Evolutionary conservation across 441 rosid species (phyloP), one percentile per base, ranked within the genome.

Genomic region (Adansonia grandidieri): DNA sequence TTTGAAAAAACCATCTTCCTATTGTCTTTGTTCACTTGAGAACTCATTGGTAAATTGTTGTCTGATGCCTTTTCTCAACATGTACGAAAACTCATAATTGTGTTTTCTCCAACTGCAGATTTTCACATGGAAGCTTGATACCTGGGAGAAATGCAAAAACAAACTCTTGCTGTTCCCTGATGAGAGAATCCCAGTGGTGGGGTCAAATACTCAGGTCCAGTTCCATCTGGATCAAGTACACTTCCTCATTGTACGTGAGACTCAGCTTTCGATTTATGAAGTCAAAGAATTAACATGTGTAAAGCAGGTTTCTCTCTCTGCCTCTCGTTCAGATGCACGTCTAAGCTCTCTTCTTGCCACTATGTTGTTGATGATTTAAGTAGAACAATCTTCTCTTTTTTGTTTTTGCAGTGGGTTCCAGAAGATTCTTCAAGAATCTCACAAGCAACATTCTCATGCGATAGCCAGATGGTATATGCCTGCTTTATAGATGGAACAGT

Each of bases 391-490:
- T 58, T 50, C 51, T 44, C 64, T 8, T 74, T 20, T 48, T 20
- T 48, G 40, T 62, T 50, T 9, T 77, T 60, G 13, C 86, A 92
- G 93, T 84, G 90, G 92, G 63, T 74, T 75, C 79, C 86, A n/a
- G 72, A 47, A 48, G 86, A 86, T 74, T 17, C 71, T 10, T 71
- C 73, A 22, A 79, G 81, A 15, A 86, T 92, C 40, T 79, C 89
- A 9, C 80, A 83, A 32, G 94, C 94, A 73, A 84, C 91, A 9
- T 90, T 83, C 79, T 87, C 93, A 7, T 89, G 93, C 19, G 87
- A 89, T 75, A 73, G 93, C 80, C 87, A 78, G 79, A 79, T 82
- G 81, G 85, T 92, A 8, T 88, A 78, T 74, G 89, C 91, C 5
- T 63, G 88, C 80, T 86, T 88, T 64, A 28, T 71, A 10, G 91